Evolutionary conservation across 208 protist genomes (phyloP), one percentile per base, ranked within the genome.

Genomic region (Leishmania turanica): DNA sequence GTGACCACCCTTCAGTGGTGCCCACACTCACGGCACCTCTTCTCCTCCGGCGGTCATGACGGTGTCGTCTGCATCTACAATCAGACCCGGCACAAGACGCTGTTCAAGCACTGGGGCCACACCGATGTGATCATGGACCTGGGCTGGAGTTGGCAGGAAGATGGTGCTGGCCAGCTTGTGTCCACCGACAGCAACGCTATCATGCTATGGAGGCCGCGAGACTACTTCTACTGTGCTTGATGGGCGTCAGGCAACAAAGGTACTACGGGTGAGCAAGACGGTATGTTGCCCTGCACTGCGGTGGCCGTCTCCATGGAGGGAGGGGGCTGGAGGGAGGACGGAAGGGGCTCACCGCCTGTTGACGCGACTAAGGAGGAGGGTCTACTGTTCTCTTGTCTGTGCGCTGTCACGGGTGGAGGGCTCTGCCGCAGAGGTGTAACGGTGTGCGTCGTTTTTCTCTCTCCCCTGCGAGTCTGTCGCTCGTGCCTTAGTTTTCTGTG

Each of bases 31-130:
- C 86, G 83, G 0, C 89, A 95, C 78, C 89, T 98, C 31, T 96
- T 98, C 80, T 76, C 91, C 27, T 91, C 88, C 62, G 96, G 90
- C 37, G 91, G 93, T 19, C 81, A 89, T 56, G 96, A 98, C 85
- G 91, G 84, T 15, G 92, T 91, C 47, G 91, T 95, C 40, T 91
- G 89, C 71, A 79, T 98, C 15, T 93, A 89, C 82, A 93, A 97
- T 74, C 45, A 72, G 15, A 93, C 92, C n/a, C 78, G 83, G 1
- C 75, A 85, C 45, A 88, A 80, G 34, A 72, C 93, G 13, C 84
- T 96, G 15, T 98, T 98, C 77, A 93, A 90, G 65, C 96, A 98
- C 86, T 89, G 90, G 31, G 94, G 91, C 19, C 96, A 98, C 88
- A 96, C 90, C 1, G 92, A 97, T 69, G 80, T 70, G 54, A 89